Base-by-base conservation (phyloP, 306 rosid species). In the Rosa persica region DNA sequence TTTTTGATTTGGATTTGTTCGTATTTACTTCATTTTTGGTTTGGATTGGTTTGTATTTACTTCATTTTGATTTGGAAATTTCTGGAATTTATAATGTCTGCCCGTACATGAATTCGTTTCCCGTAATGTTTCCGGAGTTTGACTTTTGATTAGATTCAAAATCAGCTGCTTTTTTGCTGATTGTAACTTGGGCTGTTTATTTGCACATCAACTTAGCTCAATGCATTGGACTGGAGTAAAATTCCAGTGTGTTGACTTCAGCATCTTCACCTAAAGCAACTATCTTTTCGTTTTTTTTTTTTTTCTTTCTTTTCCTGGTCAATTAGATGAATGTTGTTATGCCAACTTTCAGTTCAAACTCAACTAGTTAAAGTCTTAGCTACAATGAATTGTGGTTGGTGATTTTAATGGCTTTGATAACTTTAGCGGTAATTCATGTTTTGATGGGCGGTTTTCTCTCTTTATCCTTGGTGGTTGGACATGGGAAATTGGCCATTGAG, bases 211-310 rank as follows among this genome's bases (percentile, higher is more conserved):
- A 48, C 16, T 58, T 27, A 2, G 77, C 1, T 73, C 39, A 42
- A 42, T 48, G 16, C 25, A 23, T 40, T 57, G 9, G 54, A 43
- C 43, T 74, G 67, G 22, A 62, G 8, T 55, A 6, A 3, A 27
- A 73, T 55, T 73, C 20, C 15, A n/a, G 77, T 38, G 17, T 17
- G 62, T 54, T 73, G 76, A 54, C 66, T 73, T 52, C n/a, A 74
- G 17, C 19, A 54, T 54, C 4, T 42, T 49, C 75, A 49, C 22
- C 61, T 20, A n/a, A 57, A 57, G 12, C 17, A 25, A 12, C 17
- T 25, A 0, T 12, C 3, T 60, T 1, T 11, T 60, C 2, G 0
- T 27, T 30, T n/a, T 2, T 6, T 13, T 61, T 2, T 12, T 27
- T 5, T 17, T n/a, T n/a, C n/a, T n/a, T n/a, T n/a, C n/a, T n/a